Conservation (phyloP, 2,329 filamentous ascomycete genomes). For the Calonectria crousiana region DNA sequence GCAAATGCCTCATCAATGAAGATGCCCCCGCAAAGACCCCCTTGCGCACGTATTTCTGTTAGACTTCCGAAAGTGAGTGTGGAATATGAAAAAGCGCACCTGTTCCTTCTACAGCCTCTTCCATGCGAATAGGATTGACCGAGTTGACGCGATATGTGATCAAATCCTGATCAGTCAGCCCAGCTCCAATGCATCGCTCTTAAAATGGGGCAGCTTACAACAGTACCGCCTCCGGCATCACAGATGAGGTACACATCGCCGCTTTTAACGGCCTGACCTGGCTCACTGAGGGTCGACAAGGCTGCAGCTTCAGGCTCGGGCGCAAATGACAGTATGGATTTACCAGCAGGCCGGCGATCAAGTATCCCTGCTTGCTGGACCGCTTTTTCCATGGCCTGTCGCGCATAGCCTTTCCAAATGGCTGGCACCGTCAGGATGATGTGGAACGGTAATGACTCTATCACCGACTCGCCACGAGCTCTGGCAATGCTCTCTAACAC, state of each 20-base stretch:
- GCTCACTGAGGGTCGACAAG: background rate
- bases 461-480: background rate
- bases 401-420: constrained; percentile 17
- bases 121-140: constrained; percentile 1
- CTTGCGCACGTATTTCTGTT: background rate
- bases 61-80: too few relatives aligned
- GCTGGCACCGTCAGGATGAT: constrained; percentile 18
- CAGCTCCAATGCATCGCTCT: background rate
- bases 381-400: constrained; percentile 15
- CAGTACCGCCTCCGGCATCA: constrained; percentile 23
- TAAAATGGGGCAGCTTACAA: background rate
- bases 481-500: background rate
- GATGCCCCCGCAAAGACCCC: constrained; percentile 21
- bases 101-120: constrained; percentile 12
- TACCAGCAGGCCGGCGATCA: background rate
- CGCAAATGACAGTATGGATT: background rate
- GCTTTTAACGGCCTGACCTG: background rate
- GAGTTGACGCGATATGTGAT: constrained; percentile 15
- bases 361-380: constrained; percentile 1
- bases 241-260: constrained; percentile 19
- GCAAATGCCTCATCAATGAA: constrained; percentile 23
- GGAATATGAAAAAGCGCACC: background rate
- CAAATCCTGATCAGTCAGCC: background rate
- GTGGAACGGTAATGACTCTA: constrained; percentile 1
- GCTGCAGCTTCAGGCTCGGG: constrained; percentile 6